Base-by-base conservation (phyloP, 371 early-diverging fungal genomes). In the Apophysomyces variabilis region DNA sequence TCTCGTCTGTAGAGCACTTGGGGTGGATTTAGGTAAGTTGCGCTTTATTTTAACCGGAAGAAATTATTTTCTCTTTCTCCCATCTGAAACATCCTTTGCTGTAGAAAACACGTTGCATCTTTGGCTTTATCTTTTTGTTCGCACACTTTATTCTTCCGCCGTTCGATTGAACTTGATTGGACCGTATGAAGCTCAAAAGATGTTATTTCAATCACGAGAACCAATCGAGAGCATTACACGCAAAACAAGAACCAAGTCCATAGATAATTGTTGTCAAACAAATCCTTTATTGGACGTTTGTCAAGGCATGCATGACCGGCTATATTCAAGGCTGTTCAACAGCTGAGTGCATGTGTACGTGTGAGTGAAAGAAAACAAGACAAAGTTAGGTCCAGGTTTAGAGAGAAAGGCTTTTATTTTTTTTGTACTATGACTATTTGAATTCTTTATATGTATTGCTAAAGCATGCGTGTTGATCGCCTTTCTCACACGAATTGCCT, bases 131-230 rank as follows among this genome's bases (percentile, higher is more conserved):
- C 80, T 92, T 14, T 94, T 93, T 76, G 88, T 91, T 11, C 88
- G 95, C 3, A 87, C 93, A 4, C 75, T 94, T 8, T 83, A 95
- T 60, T 95, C 95, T 7, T 91, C 95, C 0, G 95, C 94, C 0
- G 93, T 96, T 13, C 85, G 97, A n/a, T 82, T 95, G 26, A 95
- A 95, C 62, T 76, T 95, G 5, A 79, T 93, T 44, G 97, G 97
- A 0, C 97, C 97, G 9, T 93, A 94, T 69, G 87, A 91, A 65
- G 93, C 92, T 7, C 97, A 96, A 69, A 80, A 85, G 38, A 72
- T 92, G 39, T 75, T 94, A 67, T 75, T 91, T 38, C 75, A 84
- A 18, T 78, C 89, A 5, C 83, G 87, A 57, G 65, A 68, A n/a
- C 72, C 83, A 14, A 85, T 90, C 46, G 87, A 89, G 64, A 69